A percentile compares a stretch with the other conserved stretches of the same genome.
Conservation (phyloP, 805 yeast genomes). For the Teunomyces barrocoloradensis region DNA sequence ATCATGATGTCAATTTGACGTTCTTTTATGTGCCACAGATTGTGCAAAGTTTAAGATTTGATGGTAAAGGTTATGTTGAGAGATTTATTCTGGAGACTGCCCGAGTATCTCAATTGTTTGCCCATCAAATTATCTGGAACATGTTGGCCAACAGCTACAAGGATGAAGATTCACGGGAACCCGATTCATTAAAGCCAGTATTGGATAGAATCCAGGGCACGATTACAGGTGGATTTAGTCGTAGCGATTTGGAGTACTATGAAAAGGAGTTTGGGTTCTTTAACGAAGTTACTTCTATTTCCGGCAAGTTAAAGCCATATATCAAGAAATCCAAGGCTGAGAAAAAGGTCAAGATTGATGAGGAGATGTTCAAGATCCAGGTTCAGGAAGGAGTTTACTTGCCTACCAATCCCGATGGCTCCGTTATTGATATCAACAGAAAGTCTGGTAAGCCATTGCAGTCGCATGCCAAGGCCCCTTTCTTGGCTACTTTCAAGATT, state of each 20-base stretch:
- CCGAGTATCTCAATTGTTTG: constrained; percentile 82
- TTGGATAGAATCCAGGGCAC: constrained; percentile 68
- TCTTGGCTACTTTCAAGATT: constrained; percentile 92
- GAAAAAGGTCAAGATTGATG: constrained; percentile 93
- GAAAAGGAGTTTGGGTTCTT: constrained; percentile 85
- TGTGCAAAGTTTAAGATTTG: constrained; percentile 88
- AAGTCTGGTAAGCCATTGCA: constrained; percentile 93
- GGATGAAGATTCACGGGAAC: constrained; percentile 80
- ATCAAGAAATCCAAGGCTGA: constrained; percentile 94
- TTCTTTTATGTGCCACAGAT: constrained; percentile 98
- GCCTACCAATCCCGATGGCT: constrained; percentile 96
- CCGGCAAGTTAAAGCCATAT: constrained; percentile 92
- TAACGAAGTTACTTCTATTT: constrained; percentile 85
- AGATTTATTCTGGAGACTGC: constrained; percentile 90
- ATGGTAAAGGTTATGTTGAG: constrained; percentile 79
- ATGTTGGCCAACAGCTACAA: constrained; percentile 89
- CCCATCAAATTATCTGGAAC: constrained; percentile 98
- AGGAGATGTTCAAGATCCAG: constrained; percentile 79
- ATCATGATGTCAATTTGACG: constrained; percentile 81
- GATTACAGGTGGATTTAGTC: constrained; percentile 62
- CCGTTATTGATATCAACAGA: constrained; percentile 86
- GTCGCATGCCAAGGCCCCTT: constrained; percentile 98
- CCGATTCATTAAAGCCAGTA: constrained; percentile 79
- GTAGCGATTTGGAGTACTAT: constrained; percentile 64
- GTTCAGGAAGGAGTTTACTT: constrained; percentile 83